These are phyloP conservation scores for Cyberlindnera bimundalis DNA, from an alignment of 805 yeast species.

Conservation along the genomic window DNA sequence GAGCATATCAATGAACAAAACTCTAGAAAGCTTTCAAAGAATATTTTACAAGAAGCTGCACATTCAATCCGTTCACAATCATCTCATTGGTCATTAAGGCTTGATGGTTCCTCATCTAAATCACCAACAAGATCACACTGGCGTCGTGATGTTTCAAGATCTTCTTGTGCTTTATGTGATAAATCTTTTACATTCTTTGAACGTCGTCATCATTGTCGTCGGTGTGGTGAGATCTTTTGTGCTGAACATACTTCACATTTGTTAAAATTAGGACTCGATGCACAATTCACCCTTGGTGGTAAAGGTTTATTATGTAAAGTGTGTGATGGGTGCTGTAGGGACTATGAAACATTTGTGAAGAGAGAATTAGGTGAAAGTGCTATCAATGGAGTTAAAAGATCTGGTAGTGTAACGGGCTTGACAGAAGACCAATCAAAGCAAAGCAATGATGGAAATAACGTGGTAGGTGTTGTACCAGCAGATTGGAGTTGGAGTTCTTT, in stretches of 20 bases:
- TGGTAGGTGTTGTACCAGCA: slow-evolving; percentile 54
- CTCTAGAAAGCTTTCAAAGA: slow-evolving; percentile 20
- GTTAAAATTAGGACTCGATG: slow-evolving; percentile 51
- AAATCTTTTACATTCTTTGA: slow-evolving; percentile 72
- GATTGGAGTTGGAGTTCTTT: slow-evolving; percentile 83
- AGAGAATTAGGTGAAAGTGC: slow-evolving; percentile 18
- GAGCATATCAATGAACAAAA: slow-evolving; percentile 29
- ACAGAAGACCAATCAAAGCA: slow-evolving; percentile 3
- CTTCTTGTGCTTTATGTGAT: slow-evolving; percentile 65
- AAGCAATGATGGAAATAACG: slow-evolving; percentile 29
- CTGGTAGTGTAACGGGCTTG: neutral
- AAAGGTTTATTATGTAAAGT: slow-evolving; percentile 66
- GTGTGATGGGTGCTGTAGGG: slow-evolving; percentile 62
- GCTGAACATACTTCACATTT: slow-evolving; percentile 59
- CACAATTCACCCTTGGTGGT: slow-evolving; percentile 66
- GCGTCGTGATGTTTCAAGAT: slow-evolving; percentile 66
- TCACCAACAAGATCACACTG: slow-evolving; percentile 55
- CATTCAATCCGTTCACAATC: slow-evolving; percentile 27
- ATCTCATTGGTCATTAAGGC: slow-evolving; percentile 25
- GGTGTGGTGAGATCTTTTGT: slow-evolving; percentile 81
- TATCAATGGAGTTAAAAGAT: neutral
- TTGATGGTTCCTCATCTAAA: slow-evolving; percentile 28
- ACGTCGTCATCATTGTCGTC: slow-evolving; percentile 79
- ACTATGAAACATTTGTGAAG: slow-evolving; percentile 50
- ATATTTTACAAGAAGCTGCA: slow-evolving; percentile 24